Evolutionary conservation across 805 yeast genomes (phyloP), one percentile per base, ranked within the genome.

Genomic region (Teunomyces cretensis): DNA sequence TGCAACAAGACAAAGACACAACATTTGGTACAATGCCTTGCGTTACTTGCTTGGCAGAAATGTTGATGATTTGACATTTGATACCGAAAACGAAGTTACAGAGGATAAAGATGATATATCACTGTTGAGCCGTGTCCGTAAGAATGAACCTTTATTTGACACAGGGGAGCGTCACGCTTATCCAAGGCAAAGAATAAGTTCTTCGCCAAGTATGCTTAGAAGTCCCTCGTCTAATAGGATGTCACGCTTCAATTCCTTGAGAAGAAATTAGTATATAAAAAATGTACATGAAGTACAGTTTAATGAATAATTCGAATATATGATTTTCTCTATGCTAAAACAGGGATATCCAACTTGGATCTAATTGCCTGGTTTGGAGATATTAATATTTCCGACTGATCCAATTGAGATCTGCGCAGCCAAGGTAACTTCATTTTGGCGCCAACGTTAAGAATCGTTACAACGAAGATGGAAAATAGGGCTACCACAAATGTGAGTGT

Each of bases 11-110:
- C 84, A 83, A 52, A 80, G 96, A 36, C 98, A 92, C 62, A 88
- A 88, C 58, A 82, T 89, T 32, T 92, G 99, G 99, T 84, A 76
- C 62, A 85, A 88, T 56, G 87, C 96, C 0, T 70, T 92, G 49
- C 76, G 86, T 43, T 91, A 86, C 59, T 66, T 91, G 67, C 68
- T 89, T 31, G 84, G 82, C 58, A 71, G 87, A 58, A 81, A 76
- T 48, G 67, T 80, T 56, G 84, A 79, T 41, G 88, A 83, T 28
- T 65, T 81, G 42, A 67, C 73, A 11, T 65, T 77, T 36, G 81
- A 72, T 44, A 37, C 45, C 13, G 78, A 58, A 17, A 71, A 53
- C 9, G 59, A 53, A 24, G 49, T 38, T 17, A 44, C 47, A 13
- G 55, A 49, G 14, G 53, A 49, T 13, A 56, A 52, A 17, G 46